These are phyloP conservation scores for Baeospora myosura DNA, from an alignment of 1,284 basidiomycete species.

Conservation along the genomic window DNA sequence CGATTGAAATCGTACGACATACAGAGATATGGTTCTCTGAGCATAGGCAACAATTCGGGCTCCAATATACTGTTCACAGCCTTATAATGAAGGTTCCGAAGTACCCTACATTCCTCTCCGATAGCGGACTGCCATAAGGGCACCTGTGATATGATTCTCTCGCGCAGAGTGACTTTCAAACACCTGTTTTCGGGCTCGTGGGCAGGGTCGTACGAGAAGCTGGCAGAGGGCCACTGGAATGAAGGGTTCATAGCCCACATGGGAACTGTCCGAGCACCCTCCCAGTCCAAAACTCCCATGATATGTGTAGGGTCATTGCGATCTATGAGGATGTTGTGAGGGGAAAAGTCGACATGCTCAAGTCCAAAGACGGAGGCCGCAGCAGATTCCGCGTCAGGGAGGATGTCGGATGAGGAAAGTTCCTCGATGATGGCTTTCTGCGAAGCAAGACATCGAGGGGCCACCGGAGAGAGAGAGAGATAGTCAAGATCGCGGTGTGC, in stretches of 20 bases:
- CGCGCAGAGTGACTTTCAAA: not conserved
- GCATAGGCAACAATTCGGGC: too few relatives aligned
- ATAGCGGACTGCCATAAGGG: not conserved
- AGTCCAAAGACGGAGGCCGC: slow-evolving; percentile 8
- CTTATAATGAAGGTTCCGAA: not conserved
- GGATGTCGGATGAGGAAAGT: slow-evolving; percentile 4
- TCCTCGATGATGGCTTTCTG: slow-evolving; percentile 4
- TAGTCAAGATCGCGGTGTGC: slow-evolving; percentile 13
- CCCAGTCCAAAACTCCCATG: slow-evolving; percentile 19
- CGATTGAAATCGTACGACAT: too few relatives aligned
- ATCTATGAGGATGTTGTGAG: slow-evolving; percentile 18
- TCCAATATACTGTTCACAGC: too few relatives aligned
- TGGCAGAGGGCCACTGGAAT: slow-evolving; percentile 7
- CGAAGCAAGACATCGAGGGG: not conserved
- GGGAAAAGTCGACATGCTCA: slow-evolving; percentile 13
- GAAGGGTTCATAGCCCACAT: slow-evolving; percentile 13
- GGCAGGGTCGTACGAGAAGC: not conserved
- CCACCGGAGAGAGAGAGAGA: not conserved
- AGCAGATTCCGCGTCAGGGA: not conserved
- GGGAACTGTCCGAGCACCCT: slow-evolving; percentile 16
- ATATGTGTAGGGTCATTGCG: slow-evolving; percentile 12
- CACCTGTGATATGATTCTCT: not conserved
- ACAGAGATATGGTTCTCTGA: too few relatives aligned
- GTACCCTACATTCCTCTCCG: not conserved
- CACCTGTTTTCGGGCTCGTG: not conserved